Evolutionary conservation across 2,329 filamentous ascomycete genomes (phyloP).

Genomic region (Pseudophaeomoniella oleicola): DNA sequence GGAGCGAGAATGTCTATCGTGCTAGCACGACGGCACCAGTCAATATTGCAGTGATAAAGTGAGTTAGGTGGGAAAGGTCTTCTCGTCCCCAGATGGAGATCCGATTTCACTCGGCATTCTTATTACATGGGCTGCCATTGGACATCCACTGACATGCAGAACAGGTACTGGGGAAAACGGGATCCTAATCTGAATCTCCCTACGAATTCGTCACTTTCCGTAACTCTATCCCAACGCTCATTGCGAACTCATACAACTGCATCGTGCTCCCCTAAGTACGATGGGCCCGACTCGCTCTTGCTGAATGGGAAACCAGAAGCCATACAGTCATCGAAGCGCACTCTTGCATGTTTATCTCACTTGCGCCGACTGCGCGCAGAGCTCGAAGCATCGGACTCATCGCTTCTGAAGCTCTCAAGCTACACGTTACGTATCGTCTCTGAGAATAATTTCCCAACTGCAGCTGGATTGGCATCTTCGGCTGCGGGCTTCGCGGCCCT

Average conservation of each 20-base stretch:
- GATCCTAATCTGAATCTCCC: conserved; percentile 88
- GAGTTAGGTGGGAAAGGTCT: conserved; percentile 11
- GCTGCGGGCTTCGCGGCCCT: conserved; percentile 43
- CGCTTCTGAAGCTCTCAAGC: conserved; percentile 66
- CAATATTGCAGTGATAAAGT: conserved; percentile 16
- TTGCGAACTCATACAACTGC: conserved; percentile 93
- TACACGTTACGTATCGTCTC: conserved; percentile 75
- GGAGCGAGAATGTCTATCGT: conserved; percentile 53
- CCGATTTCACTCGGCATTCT: background rate
- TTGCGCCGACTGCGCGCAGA: conserved; percentile 62
- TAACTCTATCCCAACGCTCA: conserved; percentile 87
- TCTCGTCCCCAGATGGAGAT: conserved; percentile 5
- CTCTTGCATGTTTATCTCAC: conserved; percentile 86
- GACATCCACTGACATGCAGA: conserved; percentile 3
- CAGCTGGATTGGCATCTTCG: conserved; percentile 59
- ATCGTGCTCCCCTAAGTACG: conserved; percentile 65
- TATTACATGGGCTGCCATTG: background rate
- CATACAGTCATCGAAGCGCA: conserved; percentile 65
- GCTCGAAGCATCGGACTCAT: conserved; percentile 57
- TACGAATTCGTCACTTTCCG: conserved; percentile 93
- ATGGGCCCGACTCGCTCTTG: conserved; percentile 51
- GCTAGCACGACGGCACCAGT: conserved; percentile 77
- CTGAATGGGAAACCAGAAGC: conserved; percentile 77
- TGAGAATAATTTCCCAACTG: conserved; percentile 98
- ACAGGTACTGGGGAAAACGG: conserved; percentile 89